Evolutionary conservation across 306 rosid species (phyloP).

Genomic region (Canavalia ensiformis): DNA sequence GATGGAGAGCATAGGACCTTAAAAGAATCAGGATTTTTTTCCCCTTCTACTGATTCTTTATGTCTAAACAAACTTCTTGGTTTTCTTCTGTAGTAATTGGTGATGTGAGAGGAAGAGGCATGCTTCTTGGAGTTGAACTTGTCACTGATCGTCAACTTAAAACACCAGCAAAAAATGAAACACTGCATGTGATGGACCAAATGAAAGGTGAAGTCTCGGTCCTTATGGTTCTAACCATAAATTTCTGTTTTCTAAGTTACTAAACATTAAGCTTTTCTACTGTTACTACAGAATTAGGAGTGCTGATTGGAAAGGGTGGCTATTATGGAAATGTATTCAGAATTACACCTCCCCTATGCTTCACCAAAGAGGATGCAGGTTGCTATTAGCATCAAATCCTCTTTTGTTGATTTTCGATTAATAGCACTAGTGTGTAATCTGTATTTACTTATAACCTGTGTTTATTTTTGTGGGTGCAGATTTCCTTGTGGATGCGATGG

Average conservation of each 20-base stretch:
- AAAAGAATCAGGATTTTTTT: background rate
- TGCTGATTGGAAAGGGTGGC: conserved; percentile 88
- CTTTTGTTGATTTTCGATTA: background rate
- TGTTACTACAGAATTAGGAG: conserved; percentile 72
- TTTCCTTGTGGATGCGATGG: conserved; percentile 85
- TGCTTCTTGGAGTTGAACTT: conserved; percentile 93
- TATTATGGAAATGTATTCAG: conserved; percentile 89
- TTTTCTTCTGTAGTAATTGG: conserved; percentile 70
- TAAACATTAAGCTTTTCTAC: conserved; percentile 1
- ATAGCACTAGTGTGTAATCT: background rate
- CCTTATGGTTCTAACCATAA: conserved; percentile 3
- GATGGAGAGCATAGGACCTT: background rate
- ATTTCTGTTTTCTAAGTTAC: conserved; percentile 17
- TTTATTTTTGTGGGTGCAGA: conserved; percentile 62
- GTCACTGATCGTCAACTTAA: conserved; percentile 77
- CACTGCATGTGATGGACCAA: conserved; percentile 74
- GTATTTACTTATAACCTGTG: conserved; percentile 10
- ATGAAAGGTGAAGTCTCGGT: conserved; percentile 71
- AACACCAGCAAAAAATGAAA: conserved; percentile 90
- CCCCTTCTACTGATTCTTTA: background rate
- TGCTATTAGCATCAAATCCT: conserved; percentile 19
- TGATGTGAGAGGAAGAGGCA: conserved; percentile 90
- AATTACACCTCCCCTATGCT: conserved; percentile 93
- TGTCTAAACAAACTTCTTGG: conserved; percentile 8
- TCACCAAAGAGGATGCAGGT: conserved; percentile 96